Evolutionary conservation across 805 yeast genomes (phyloP).

Genomic region (Teunomyces cretensis): DNA sequence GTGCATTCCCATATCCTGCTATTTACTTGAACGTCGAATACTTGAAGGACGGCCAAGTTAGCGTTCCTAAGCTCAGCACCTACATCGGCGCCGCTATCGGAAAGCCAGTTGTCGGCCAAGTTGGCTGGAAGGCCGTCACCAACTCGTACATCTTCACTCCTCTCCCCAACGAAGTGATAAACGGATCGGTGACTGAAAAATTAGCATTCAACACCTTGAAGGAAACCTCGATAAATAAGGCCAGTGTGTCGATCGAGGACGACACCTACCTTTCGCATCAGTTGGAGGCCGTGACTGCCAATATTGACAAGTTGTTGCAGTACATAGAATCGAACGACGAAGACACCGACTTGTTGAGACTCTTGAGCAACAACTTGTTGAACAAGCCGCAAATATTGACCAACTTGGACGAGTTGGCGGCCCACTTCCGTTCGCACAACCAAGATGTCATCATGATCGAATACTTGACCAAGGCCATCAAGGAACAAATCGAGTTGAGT

Average conservation of each 20-base stretch:
- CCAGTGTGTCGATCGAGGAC: slow-evolving; percentile 14
- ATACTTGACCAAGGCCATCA: slow-evolving; percentile 77
- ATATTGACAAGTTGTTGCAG: slow-evolving; percentile 49
- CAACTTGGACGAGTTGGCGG: slow-evolving; percentile 52
- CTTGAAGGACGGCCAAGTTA: slow-evolving; percentile 45
- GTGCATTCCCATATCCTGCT: slow-evolving; percentile 75
- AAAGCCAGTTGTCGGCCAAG: slow-evolving; percentile 29
- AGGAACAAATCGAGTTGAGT: slow-evolving; percentile 79
- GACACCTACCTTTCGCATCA: slow-evolving; percentile 40
- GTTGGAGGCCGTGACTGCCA: slow-evolving; percentile 43
- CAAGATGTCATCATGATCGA: slow-evolving; percentile 82
- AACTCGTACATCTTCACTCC: slow-evolving; percentile 69
- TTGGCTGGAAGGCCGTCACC: slow-evolving; percentile 41
- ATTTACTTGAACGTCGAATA: slow-evolving; percentile 74
- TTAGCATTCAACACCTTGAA: slow-evolving; percentile 51
- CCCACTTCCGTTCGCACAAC: slow-evolving; percentile 65
- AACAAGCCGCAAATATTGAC: slow-evolving; percentile 50
- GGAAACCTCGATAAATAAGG: slow-evolving; percentile 31
- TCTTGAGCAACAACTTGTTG: slow-evolving; percentile 57
- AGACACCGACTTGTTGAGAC: slow-evolving; percentile 61
- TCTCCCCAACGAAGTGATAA: slow-evolving; percentile 62
- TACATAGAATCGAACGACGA: slow-evolving; percentile 44
- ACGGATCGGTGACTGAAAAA: slow-evolving; percentile 53
- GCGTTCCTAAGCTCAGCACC: slow-evolving; percentile 59
- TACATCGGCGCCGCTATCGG: slow-evolving; percentile 79